Evolutionary conservation across 2,329 filamentous ascomycete species (phyloP).

Genomic region (Colletotrichum simmondsii): DNA sequence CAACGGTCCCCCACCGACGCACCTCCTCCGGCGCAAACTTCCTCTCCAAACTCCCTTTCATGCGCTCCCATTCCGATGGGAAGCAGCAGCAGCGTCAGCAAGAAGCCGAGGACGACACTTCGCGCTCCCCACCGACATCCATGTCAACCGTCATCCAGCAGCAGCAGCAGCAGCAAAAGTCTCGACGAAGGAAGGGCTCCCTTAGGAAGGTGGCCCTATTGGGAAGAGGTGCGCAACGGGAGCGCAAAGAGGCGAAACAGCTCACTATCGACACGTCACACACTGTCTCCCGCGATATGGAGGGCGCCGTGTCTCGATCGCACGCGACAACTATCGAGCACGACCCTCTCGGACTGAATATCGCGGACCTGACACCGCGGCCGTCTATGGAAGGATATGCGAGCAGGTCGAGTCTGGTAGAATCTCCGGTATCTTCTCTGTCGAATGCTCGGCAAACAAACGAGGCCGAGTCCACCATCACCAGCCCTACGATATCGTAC

Average conservation of each 20-base stretch:
- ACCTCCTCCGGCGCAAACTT: conserved; percentile 71
- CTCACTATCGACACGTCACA: conserved; percentile 55
- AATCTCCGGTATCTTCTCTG: conserved; percentile 33
- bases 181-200: conserved; percentile 81
- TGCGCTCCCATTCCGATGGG: conserved; percentile 58
- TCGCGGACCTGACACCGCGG: conserved; percentile 57
- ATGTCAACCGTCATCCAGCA: conserved; percentile 49
- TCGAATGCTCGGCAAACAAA: conserved; percentile 36
- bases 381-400: conserved; percentile 59
- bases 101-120: conserved; percentile 46
- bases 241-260: conserved; percentile 63
- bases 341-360: conserved; percentile 57
- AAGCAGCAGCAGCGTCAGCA: conserved; percentile 36
- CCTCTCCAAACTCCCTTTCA: conserved; percentile 76
- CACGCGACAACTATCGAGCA: conserved; percentile 32
- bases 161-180: conserved; percentile 55
- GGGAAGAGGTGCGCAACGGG: conserved; percentile 75
- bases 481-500: conserved; percentile 68
- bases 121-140: conserved; percentile 37
- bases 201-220: conserved; percentile 88
- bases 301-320: not conserved
- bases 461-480: conserved; percentile 42
- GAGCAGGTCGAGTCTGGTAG: conserved; percentile 43
- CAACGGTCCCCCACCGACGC: conserved; percentile 45
- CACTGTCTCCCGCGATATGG: conserved; percentile 36